These are phyloP conservation scores for Hypocreales sp. DNA, from an alignment of 2,329 filamentous ascomycete genomes.

Conservation along the genomic window DNA sequence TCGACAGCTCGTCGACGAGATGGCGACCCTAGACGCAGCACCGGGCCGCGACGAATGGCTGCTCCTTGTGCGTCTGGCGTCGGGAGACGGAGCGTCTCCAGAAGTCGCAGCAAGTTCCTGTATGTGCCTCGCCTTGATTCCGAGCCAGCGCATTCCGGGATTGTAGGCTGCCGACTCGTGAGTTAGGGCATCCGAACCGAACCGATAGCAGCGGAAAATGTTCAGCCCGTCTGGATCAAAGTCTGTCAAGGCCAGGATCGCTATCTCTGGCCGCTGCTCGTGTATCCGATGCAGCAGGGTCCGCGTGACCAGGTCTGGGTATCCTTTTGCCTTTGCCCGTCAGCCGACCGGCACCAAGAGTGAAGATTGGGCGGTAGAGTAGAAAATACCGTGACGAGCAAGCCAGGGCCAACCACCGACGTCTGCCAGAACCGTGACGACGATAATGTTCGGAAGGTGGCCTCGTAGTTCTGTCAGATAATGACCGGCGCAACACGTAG, in stretches of 20 bases:
- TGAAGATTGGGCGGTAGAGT: background rate
- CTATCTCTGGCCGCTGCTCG: slow-evolving; percentile 27
- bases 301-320: slow-evolving; percentile 59
- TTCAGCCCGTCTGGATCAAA: slow-evolving; percentile 63
- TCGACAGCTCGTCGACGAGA: slow-evolving; percentile 12
- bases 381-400: slow-evolving; percentile 60
- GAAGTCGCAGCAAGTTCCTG: background rate
- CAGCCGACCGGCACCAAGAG: background rate
- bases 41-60: slow-evolving; percentile 3
- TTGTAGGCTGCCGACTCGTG: slow-evolving; percentile 41
- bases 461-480: too few species aligned
- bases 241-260: slow-evolving; percentile 52
- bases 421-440: slow-evolving; percentile 37
- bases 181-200: slow-evolving; percentile 46
- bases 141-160: slow-evolving; percentile 47
- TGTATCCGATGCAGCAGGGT: slow-evolving; percentile 44
- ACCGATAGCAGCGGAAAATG: slow-evolving; percentile 60
- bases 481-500: slow-evolving; percentile 7
- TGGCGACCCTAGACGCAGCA: slow-evolving; percentile 3
- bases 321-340: slow-evolving; percentile 54
- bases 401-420: slow-evolving; percentile 34
- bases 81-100: background rate
- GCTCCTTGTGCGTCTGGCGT: background rate
- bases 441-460: slow-evolving; percentile 57
- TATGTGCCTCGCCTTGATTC: slow-evolving; percentile 33